Conservation (phyloP, 2,329 filamentous ascomycete genomes). For the Colletotrichum zoysiae region DNA sequence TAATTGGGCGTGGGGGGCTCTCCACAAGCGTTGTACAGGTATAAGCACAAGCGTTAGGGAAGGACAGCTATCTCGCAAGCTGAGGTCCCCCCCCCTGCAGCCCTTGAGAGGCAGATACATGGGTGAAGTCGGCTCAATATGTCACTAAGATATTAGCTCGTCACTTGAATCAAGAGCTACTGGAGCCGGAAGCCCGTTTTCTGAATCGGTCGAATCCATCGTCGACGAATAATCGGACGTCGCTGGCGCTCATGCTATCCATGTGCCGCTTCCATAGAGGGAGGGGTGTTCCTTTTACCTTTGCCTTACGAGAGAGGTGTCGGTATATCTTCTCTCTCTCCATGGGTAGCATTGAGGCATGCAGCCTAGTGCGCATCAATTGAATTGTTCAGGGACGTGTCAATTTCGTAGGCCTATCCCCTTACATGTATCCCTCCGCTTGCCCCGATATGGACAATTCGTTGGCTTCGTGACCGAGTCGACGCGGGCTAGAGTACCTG, state of each 20-base stretch:
- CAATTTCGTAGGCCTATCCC: conserved; percentile 45
- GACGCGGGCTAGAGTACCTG: conserved; percentile 25
- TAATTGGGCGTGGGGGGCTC: background rate
- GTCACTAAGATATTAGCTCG: conserved; percentile 34
- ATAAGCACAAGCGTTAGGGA: conserved; percentile 7
- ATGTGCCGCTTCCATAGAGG: conserved; percentile 18
- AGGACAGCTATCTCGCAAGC: background rate
- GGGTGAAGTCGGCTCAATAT: conserved; percentile 42
- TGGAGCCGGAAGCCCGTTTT: conserved; percentile 33
- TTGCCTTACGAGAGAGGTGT: conserved; percentile 16
- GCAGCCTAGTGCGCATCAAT: conserved; percentile 18
- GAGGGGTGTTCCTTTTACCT: conserved; percentile 20
- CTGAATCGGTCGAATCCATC: conserved; percentile 7
- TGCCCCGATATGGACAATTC: conserved; percentile 19
- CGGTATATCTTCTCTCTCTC: background rate
- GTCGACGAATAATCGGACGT: conserved; percentile 26
- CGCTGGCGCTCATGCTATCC: conserved; percentile 19
- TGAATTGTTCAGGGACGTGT: conserved; percentile 16
- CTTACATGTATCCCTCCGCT: conserved; percentile 43
- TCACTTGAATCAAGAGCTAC: conserved; percentile 14
- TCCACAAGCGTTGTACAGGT: background rate
- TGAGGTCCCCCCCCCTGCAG: background rate
- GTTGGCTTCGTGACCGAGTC: conserved; percentile 14
- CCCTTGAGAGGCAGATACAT: conserved; percentile 19
- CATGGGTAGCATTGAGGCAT: background rate